Evolutionary conservation across 352 stramenopile genomes (phyloP), one percentile per base, ranked within the genome.

Genomic region (Plasmopara halstedii): DNA sequence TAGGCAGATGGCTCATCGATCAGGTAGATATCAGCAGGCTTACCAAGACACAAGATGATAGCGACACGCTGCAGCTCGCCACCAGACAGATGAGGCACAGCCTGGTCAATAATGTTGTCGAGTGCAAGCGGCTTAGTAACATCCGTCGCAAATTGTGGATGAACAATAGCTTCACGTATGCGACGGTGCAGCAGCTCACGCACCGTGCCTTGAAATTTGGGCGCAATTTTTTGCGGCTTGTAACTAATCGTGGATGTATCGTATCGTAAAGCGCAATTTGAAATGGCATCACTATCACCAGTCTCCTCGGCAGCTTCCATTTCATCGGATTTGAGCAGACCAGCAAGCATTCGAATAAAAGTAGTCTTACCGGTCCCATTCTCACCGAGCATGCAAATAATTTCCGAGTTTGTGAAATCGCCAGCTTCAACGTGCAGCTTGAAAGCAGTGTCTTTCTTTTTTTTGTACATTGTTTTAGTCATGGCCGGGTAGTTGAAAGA

Each of bases 341-440:
- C 97, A 23, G 97, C 97, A 13, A 99, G 83, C 97, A 99, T 99
- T 56, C 95, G 82, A 44, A 99, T 98, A 70, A 99, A 99, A 21
- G 97, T 99, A 15, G 97, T 99, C 73, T 99, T 99, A 61, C 97
- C 96, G 29, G 95, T 99, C 64, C 97, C 97, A 75, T 99, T 99
- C 66, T 99, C 97, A 52, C 97, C 97, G 33, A 99, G 71, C 68
- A 99, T 95, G 74, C 55, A 99, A 46, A 99, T 96, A 53, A 99
- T 99, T 72, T 99, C 96, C 35, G 92, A 98, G 75, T 99, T 94
- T 10, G 88, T 98, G 50, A 99, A 99, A 52, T 85, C 72, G 47
- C 97, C 97, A 3, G 80, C 60, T 67, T 98, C 81, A n/a, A 99
- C 95, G 65, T 99, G 95, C 41, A 99, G 74, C 55, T 94, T 97